These are phyloP conservation scores for Linnemannia elongata DNA, from an alignment of 192 early-diverging fungal species.

Conservation along the genomic window DNA sequence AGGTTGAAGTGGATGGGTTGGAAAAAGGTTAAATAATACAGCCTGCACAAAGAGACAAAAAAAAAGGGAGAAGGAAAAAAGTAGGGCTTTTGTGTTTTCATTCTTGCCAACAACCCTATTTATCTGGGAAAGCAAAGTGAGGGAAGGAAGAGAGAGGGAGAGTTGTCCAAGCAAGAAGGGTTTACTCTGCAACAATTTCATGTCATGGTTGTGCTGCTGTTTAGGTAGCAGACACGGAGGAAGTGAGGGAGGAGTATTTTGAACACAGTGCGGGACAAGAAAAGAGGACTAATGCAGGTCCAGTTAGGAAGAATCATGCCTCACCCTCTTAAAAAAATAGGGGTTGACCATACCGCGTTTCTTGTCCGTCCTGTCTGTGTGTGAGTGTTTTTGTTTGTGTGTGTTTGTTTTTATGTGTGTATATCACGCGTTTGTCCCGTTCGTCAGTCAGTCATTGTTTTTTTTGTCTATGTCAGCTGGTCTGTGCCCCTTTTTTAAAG, in stretches of 20 bases:
- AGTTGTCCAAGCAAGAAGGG: not conserved
- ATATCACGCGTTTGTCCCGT: not conserved
- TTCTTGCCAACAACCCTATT: not conserved
- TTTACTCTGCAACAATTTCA: not conserved
- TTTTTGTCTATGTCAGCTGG: slow-evolving; percentile 20
- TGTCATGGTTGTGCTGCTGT: too few species aligned
- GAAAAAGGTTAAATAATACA: not conserved
- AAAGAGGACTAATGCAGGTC: not conserved
- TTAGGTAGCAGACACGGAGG: too few species aligned
- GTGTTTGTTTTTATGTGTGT: not conserved
- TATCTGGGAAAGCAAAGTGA: not conserved
- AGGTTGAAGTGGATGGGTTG: not conserved
- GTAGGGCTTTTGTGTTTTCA: slow-evolving; percentile 9
- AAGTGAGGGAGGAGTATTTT: too few species aligned
- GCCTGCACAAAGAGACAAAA: not conserved
- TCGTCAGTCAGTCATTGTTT: not conserved
- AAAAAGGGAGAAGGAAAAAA: not conserved
- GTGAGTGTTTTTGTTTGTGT: too few species aligned
- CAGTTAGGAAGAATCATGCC: not conserved
- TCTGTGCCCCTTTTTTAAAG: slow-evolving; percentile 27
- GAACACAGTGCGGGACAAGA: not conserved
- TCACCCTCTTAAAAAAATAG: not conserved
- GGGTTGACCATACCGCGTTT: not conserved
- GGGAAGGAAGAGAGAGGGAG: not conserved
- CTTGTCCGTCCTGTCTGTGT: not conserved